These are phyloP conservation scores for Blepharisma stoltei DNA, from an alignment of 73 alveolate genomes.

Conservation along the genomic window DNA sequence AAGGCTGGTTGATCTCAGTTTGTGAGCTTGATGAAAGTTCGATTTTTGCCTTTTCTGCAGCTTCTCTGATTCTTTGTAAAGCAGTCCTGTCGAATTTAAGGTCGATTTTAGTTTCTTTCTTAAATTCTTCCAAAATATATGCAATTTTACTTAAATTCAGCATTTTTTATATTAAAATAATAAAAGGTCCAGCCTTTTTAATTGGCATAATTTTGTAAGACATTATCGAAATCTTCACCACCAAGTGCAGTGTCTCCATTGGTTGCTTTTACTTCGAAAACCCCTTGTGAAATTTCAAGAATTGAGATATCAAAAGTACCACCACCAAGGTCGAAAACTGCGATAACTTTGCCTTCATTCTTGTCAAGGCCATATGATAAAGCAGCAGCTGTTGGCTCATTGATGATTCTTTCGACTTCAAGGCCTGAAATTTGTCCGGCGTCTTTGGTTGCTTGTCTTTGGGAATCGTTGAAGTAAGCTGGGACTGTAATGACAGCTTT, in stretches of 20 bases:
- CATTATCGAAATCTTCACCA: constrained; percentile 92
- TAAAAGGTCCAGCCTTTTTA: not conserved
- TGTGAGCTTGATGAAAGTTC: constrained; percentile 74
- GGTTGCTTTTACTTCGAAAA: constrained; percentile 96
- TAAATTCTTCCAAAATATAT: constrained; percentile 91
- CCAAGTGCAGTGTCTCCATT: constrained; percentile 97
- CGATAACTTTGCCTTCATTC: constrained; percentile 86
- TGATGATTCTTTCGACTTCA: constrained; percentile 95
- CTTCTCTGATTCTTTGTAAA: constrained; percentile 88
- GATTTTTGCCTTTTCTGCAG: constrained; percentile 90
- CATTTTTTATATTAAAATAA: too few relatives aligned
- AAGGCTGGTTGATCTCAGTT: constrained; percentile 88
- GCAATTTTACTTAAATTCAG: not conserved
- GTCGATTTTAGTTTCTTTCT: constrained; percentile 77
- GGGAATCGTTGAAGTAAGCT: constrained; percentile 92
- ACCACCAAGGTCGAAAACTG: constrained; percentile 99
- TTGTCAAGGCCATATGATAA: constrained; percentile 94
- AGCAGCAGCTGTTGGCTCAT: constrained; percentile 99
- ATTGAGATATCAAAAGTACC: constrained; percentile 91
- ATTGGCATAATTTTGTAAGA: not conserved
- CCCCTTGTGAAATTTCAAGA: constrained; percentile 88
- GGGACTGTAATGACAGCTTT: constrained; percentile 96
- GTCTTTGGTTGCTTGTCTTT: constrained; percentile 88
- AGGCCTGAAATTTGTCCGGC: constrained; percentile 90
- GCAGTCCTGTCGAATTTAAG: constrained; percentile 82